These are phyloP conservation scores for Juncus effusus DNA, from an alignment of 176 grass and related monocot species.

Conservation along the genomic window DNA sequence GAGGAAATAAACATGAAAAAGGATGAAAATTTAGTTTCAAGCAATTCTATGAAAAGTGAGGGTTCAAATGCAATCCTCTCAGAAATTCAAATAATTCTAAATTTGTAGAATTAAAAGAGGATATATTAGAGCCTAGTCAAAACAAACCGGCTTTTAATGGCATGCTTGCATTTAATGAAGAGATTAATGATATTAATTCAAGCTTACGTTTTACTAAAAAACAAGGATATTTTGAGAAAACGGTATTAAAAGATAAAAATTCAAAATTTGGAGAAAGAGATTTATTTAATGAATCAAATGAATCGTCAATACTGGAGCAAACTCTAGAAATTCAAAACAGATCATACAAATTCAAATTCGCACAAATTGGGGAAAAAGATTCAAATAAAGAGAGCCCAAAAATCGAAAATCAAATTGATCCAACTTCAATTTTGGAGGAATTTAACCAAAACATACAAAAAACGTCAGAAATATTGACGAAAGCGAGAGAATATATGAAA, in stretches of 20 bases:
- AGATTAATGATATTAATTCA: slow-evolving; percentile 29
- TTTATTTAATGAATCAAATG: slow-evolving; percentile 35
- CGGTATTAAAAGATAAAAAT: slow-evolving; percentile 52
- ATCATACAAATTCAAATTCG: slow-evolving; percentile 52
- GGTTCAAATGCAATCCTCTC: slow-evolving; percentile 9
- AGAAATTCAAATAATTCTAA: background rate
- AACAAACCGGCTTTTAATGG: slow-evolving; percentile 9
- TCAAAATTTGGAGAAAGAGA: slow-evolving; percentile 14
- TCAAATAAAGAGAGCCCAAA: slow-evolving; percentile 5
- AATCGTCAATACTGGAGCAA: slow-evolving; percentile 61
- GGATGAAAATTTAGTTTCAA: slow-evolving; percentile 13
- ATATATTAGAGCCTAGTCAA: background rate
- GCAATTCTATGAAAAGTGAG: slow-evolving; percentile 4
- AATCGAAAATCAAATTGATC: slow-evolving; percentile 7
- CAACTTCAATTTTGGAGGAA: slow-evolving; percentile 30
- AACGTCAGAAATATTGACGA: slow-evolving; percentile 48
- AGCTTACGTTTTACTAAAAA: slow-evolving; percentile 24
- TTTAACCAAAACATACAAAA: slow-evolving; percentile 61
- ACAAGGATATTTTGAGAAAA: slow-evolving; percentile 37
- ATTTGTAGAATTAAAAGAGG: slow-evolving; percentile 3
- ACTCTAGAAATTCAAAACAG: slow-evolving; percentile 56
- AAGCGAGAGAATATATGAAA: slow-evolving; percentile 57
- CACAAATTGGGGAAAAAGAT: slow-evolving; percentile 8
- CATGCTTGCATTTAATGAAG: slow-evolving; percentile 45
- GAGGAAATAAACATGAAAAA: background rate